Evolutionary conservation across 2,329 filamentous ascomycete species (phyloP).

Genomic region (Remersonia thermophila): DNA sequence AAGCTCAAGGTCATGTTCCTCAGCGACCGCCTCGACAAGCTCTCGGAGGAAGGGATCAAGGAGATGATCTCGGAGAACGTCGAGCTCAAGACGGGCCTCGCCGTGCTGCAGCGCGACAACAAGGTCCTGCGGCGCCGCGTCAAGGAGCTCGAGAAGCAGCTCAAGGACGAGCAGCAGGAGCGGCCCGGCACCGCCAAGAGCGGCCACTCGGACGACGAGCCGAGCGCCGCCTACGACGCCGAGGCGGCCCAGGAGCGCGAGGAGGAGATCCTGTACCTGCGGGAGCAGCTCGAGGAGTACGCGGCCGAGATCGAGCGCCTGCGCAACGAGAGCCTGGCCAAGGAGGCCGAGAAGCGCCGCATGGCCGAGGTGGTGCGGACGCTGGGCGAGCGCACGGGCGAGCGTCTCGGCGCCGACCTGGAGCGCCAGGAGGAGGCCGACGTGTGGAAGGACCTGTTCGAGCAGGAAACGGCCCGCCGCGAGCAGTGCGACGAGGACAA

Average conservation of each 20-base stretch:
- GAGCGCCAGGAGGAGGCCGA: conserved; percentile 55
- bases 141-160: conserved; percentile 73
- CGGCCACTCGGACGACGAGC: conserved; percentile 43
- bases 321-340: conserved; percentile 61
- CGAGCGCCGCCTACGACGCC: conserved; percentile 44
- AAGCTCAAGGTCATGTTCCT: conserved; percentile 97
- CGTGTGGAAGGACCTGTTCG: conserved; percentile 89
- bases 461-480: conserved; percentile 78
- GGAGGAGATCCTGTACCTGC: conserved; percentile 73
- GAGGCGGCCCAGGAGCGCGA: conserved; percentile 54
- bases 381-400: conserved; percentile 30
- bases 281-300: conserved; percentile 76
- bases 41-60: conserved; percentile 91
- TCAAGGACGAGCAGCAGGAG: conserved; percentile 51
- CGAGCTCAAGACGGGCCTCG: conserved; percentile 79
- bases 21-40: conserved; percentile 80
- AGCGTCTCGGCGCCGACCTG: conserved; percentile 35
- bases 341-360: conserved; percentile 75
- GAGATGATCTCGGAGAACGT: conserved; percentile 98
- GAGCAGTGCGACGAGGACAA: conserved; percentile 90
- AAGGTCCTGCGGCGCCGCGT: conserved; percentile 69
- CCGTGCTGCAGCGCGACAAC: conserved; percentile 82
- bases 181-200: conserved; percentile 49
- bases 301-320: conserved; percentile 74
- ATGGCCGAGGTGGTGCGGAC: conserved; percentile 66